Conservation (phyloP, 176 grass and related monocot genomes). For the Alopecurus myosuroides region DNA sequence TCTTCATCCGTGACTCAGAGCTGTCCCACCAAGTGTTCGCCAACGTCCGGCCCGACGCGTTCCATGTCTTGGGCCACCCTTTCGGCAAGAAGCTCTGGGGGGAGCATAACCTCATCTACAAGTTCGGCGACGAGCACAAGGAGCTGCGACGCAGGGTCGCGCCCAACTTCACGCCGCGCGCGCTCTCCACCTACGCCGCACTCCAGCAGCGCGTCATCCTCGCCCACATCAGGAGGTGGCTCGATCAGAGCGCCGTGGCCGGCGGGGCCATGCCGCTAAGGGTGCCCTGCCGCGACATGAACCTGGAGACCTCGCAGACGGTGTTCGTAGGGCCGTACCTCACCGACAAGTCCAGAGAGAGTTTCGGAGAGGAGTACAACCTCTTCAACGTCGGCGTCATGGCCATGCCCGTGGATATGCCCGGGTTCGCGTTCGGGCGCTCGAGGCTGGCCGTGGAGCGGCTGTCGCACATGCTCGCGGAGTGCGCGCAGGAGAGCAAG, state of each 20-base stretch:
- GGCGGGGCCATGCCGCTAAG: constrained; percentile 35
- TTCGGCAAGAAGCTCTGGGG: constrained; percentile 78
- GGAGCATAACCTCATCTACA: constrained; percentile 87
- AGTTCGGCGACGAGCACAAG: constrained; percentile 70
- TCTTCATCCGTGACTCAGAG: constrained; percentile 66
- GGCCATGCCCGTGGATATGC: constrained; percentile 79
- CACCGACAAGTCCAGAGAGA: constrained; percentile 24
- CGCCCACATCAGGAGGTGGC: constrained; percentile 45
- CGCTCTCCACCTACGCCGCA: constrained; percentile 54
- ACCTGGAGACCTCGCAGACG: constrained; percentile 91
- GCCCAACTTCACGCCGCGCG: constrained; percentile 63
- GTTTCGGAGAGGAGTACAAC: constrained; percentile 65
- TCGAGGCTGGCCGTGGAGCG: constrained; percentile 56
- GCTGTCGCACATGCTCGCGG: constrained; percentile 44
- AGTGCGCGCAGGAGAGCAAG: constrained; percentile 54
- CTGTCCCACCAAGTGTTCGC: constrained; percentile 71
- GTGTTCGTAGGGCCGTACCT: constrained; percentile 85
- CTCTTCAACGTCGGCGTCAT: constrained; percentile 85
- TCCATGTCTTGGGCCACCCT: constrained; percentile 73
- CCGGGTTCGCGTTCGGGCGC: constrained; percentile 74
- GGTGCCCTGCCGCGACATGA: constrained; percentile 80
- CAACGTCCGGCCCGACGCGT: constrained; percentile 71
- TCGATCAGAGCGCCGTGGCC: constrained; percentile 1
- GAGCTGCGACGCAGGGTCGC: constrained; percentile 58
- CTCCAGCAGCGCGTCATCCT: constrained; percentile 67